Percentiles rank a stretch among this genome's conserved stretches.
Evolutionary conservation across 225 moss, liverwort and hornwort genomes (phyloP).

Genomic region (Takakia lepidozioides): DNA sequence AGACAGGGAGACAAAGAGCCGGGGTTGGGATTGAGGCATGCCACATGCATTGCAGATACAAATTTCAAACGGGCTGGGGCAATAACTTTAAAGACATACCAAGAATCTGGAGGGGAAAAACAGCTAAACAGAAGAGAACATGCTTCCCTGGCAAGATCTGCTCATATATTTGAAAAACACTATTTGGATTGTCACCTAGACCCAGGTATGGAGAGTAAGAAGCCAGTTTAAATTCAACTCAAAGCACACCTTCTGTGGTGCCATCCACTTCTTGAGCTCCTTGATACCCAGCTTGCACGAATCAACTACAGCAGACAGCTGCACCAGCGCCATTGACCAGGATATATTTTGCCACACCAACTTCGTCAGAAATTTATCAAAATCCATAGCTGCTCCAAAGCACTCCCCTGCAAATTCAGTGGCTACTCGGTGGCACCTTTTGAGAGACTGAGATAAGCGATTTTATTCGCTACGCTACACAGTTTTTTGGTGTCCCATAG

Average conservation of each 20-base stretch:
- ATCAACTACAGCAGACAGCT: neutral
- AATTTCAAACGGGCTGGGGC: too few species aligned
- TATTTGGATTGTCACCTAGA: neutral
- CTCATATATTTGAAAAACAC: neutral
- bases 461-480: too few species aligned
- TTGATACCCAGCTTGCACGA: slow-evolving; percentile 6
- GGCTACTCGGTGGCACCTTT: neutral
- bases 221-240: neutral
- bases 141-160: too few species aligned
- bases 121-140: too few species aligned
- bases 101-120: neutral
- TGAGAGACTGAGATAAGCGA: neutral
- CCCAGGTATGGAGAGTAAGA: neutral
- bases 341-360: too few species aligned
- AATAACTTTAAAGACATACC: neutral
- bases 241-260: slow-evolving; percentile 24
- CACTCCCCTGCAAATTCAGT: neutral
- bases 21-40: too few species aligned
- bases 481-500: too few species aligned
- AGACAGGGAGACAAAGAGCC: too few species aligned
- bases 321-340: neutral
- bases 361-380: neutral
- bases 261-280: slow-evolving; percentile 37
- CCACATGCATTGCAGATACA: too few species aligned
- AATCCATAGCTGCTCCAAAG: neutral